Evolutionary conservation across 345 rosid species (phyloP), one percentile per base, ranked within the genome.

Genomic region (Pistacia integerrima): DNA sequence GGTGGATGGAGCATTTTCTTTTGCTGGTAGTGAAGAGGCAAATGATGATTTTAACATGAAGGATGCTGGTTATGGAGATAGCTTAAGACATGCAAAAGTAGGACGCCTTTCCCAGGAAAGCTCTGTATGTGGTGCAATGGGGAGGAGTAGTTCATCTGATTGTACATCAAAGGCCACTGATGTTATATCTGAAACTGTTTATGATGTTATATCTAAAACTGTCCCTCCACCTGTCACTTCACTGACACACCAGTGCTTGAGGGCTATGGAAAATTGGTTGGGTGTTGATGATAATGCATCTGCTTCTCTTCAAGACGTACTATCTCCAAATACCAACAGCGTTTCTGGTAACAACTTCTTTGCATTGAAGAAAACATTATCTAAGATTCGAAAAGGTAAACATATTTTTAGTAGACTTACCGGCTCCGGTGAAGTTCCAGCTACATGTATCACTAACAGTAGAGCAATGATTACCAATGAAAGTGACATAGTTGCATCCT

Each of bases 1-100:
- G 88, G 93, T 95, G 51, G 91, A 84, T 74, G 97, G 97, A 76
- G 89, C 91, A 41, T 94, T 88, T 86, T 88, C 92, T 85, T 82
- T 78, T 78, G 79, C 81, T 75, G 76, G 54, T 58, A 35, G 60
- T 71, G 88, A 86, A 72, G 93, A 80, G 82, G 71, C 64, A 60
- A 84, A 76, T 72, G 78, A 75, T 79, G 80, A 82, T 73, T 57
- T 73, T 60, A 74, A 77, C 76, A 61, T 38, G 3, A 76, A 76
- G 70, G 81, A 83, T 66, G 81, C 70, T 67, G 88, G 83, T 76
- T 91, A 87, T 78, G 83, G 82, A 78, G 93, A 90, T 71, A 77
- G 88, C 74, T 61, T 69, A 41, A 88, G 98, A 76, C 92, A 83
- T 84, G 90, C 98, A 80, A 92, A 95, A 88, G 94, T 94, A 11